These are phyloP conservation scores for Sordariomycetes sp. DNA, from an alignment of 2,329 filamentous ascomycete species.

Conservation along the genomic window DNA sequence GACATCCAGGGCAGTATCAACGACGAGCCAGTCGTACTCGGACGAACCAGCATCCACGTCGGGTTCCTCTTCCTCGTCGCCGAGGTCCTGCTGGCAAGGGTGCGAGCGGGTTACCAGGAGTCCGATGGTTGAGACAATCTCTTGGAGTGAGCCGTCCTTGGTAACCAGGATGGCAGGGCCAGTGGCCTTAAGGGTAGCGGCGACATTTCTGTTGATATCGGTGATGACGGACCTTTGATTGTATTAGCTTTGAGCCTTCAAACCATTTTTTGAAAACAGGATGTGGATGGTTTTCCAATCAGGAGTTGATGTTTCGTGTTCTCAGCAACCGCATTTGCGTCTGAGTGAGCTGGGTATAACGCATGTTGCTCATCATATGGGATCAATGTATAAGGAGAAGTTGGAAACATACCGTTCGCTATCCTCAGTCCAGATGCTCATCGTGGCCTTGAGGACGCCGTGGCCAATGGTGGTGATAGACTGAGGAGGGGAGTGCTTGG, in stretches of 20 bases:
- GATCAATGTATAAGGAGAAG: constrained; percentile 9
- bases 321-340: constrained; percentile 85
- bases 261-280: too few species aligned
- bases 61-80: constrained; percentile 67
- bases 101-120: constrained; percentile 84
- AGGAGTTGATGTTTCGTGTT: constrained; percentile 51
- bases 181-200: constrained; percentile 81
- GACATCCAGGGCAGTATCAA: constrained; percentile 90
- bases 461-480: constrained; percentile 81
- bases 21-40: constrained; percentile 95
- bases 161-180: constrained; percentile 77
- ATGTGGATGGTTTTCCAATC: constrained; percentile 24
- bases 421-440: constrained; percentile 82
- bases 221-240: constrained; percentile 68
- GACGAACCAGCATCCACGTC: constrained; percentile 70
- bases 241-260: constrained; percentile 39
- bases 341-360: constrained; percentile 99
- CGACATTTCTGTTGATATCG: constrained; percentile 89
- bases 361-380: constrained; percentile 74
- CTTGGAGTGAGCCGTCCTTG: constrained; percentile 58
- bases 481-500: constrained; percentile 67
- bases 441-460: constrained; percentile 74
- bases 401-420: constrained; percentile 72
- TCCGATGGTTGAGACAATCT: constrained; percentile 65
- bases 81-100: constrained; percentile 85